Evolutionary conservation across 176 grass and related monocot species (phyloP).

Genomic region (Aegilops sharonensis): DNA sequence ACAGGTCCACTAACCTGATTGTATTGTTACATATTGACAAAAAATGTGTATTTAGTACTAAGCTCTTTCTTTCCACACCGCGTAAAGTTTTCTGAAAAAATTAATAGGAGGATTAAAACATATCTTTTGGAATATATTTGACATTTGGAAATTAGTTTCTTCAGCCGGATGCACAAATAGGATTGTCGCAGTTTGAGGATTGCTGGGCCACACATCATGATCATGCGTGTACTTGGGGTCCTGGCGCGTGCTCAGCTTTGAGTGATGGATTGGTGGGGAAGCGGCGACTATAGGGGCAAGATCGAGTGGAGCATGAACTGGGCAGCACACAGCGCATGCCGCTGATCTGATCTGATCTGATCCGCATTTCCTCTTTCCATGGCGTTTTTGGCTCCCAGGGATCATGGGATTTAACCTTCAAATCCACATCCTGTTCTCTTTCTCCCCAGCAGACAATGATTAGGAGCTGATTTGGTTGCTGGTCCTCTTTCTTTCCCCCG

Average conservation of each 20-base stretch:
- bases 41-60: no score
- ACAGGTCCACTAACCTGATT: no score
- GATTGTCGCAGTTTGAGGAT: not conserved
- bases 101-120: no score
- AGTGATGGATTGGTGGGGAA: slow-evolving; percentile 39
- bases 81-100: no score
- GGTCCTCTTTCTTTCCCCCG: slow-evolving; percentile 4
- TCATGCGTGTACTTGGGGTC: slow-evolving; percentile 25
- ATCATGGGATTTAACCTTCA: slow-evolving; percentile 41
- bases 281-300: not conserved
- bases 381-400: not conserved
- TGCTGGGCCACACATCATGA: not conserved
- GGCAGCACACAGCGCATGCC: slow-evolving; percentile 15
- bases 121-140: not conserved
- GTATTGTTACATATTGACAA: no score
- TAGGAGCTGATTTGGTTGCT: slow-evolving; percentile 44
- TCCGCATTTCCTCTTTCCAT: slow-evolving; percentile 2
- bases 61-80: no score
- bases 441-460: slow-evolving; percentile 32
- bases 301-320: slow-evolving; percentile 48
- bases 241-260: slow-evolving; percentile 35
- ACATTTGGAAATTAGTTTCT: not conserved
- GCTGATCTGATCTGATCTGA: slow-evolving; percentile 9
- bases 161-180: not conserved
- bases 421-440: slow-evolving; percentile 32